Conservation (phyloP, 139 green algal genomes). For the Chlamydomonas sp. region DNA sequence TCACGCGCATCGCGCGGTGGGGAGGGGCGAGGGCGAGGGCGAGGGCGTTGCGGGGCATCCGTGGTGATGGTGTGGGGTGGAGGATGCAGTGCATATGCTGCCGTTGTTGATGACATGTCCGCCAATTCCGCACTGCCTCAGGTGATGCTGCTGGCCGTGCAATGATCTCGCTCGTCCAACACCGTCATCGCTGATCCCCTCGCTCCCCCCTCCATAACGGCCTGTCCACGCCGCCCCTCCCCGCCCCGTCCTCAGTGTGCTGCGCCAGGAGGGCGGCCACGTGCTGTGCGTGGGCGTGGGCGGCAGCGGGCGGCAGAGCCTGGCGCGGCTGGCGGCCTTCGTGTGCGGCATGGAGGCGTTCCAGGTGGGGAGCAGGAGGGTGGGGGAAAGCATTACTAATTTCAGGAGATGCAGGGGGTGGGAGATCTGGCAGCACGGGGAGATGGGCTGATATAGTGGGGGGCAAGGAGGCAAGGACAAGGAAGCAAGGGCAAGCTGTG, state of each 20-base stretch:
- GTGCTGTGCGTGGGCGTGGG: constrained; percentile 74
- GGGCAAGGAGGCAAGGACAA: no score
- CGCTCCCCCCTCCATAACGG: background rate
- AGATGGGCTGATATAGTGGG: no score
- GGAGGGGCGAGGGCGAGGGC: constrained; percentile 48
- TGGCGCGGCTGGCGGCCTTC: constrained; percentile 65
- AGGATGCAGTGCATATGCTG: no score
- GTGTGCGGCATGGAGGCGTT: constrained; percentile 72
- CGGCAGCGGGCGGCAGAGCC: constrained; percentile 64
- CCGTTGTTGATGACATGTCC: no score
- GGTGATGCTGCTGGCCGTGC: no score
- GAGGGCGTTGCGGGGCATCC: no score
- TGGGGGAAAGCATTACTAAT: background rate
- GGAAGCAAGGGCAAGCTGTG: no score
- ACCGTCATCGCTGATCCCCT: background rate
- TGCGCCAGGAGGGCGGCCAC: constrained; percentile 61
- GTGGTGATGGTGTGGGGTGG: no score
- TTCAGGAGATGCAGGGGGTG: constrained; percentile 20
- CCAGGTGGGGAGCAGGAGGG: constrained; percentile 56
- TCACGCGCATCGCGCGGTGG: constrained; percentile 59
- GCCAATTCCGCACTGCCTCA: no score
- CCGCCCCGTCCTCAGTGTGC: constrained; percentile 1
- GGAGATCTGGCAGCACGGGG: no score
- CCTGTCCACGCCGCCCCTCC: background rate
- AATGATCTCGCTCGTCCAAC: no score